These are phyloP conservation scores for Metschnikowia sp. DNA, from an alignment of 805 yeast species.

Conservation along the genomic window DNA sequence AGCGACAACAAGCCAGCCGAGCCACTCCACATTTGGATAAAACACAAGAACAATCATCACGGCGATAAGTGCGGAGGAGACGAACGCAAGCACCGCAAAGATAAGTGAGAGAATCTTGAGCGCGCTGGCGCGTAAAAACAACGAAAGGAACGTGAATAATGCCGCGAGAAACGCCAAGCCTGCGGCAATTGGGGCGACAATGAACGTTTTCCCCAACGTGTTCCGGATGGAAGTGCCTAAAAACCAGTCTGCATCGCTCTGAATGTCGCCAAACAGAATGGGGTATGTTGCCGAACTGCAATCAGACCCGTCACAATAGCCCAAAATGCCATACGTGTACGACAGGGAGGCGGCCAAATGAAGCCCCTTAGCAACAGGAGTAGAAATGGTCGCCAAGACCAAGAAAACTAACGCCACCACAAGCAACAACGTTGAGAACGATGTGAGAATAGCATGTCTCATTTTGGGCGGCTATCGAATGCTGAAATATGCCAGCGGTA, in stretches of 20 bases:
- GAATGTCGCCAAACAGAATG: conserved; percentile 34
- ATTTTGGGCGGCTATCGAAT: background rate
- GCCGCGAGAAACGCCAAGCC: conserved; percentile 49
- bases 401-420: conserved; percentile 60
- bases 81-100: conserved; percentile 47
- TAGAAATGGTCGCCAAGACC: conserved; percentile 56
- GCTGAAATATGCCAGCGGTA: too few species aligned
- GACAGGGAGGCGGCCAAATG: conserved; percentile 46
- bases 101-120: conserved; percentile 39
- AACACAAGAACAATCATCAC: conserved; percentile 55
- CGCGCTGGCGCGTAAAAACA: conserved; percentile 23
- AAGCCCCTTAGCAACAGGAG: conserved; percentile 53
- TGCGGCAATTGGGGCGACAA: conserved; percentile 65
- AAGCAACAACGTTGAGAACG: conserved; percentile 39
- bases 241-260: conserved; percentile 44
- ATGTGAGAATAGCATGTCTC: conserved; percentile 27
- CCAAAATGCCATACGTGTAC: conserved; percentile 61
- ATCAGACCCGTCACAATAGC: conserved; percentile 46
- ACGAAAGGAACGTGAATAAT: conserved; percentile 22
- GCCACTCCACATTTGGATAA: conserved; percentile 65
- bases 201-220: conserved; percentile 50
- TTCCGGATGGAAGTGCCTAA: conserved; percentile 45
- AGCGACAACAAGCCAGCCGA: conserved; percentile 69
- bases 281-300: conserved; percentile 49
- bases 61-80: conserved; percentile 52